A percentile compares a stretch with the other conserved stretches of the same genome.
These are phyloP conservation scores for Coelastrella sp. DNA, from an alignment of 139 green algal species.

Conservation along the genomic window DNA sequence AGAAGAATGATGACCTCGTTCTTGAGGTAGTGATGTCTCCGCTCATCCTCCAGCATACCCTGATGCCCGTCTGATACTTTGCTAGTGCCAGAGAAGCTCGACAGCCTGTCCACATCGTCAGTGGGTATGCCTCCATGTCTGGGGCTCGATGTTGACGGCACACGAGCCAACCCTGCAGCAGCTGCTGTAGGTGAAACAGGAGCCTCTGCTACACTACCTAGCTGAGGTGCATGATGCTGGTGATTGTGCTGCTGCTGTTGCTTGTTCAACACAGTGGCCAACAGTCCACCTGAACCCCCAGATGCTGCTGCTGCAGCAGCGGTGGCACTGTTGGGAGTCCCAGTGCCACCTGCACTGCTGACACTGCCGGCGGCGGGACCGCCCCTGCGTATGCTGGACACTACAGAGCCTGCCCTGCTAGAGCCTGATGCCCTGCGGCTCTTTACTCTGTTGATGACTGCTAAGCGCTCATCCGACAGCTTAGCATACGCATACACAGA, in stretches of 20 bases:
- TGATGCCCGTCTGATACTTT: neutral
- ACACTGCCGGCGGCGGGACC: neutral
- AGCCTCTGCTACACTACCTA: neutral
- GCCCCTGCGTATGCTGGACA: neutral
- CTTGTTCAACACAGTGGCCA: neutral
- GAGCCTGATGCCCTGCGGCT: conserved; percentile 13
- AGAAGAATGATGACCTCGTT: conserved; percentile 22
- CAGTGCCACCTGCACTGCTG: conserved; percentile 33
- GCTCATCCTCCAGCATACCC: conserved; percentile 17
- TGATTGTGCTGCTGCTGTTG: conserved; percentile 36
- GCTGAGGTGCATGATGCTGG: neutral
- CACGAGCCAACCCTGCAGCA: neutral
- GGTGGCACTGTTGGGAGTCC: neutral
- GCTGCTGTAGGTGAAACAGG: neutral
- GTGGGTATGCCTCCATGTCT: neutral
- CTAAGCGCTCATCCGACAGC: conserved; percentile 41
- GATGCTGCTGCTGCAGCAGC: neutral
- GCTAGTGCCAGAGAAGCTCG: neutral
- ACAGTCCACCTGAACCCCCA: neutral
- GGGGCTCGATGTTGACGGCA: conserved; percentile 2
- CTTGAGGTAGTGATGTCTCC: conserved; percentile 36
- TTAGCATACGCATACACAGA: conserved; percentile 45
- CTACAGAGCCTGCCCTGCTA: neutral
- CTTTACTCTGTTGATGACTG: conserved; percentile 40
- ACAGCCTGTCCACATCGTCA: conserved; percentile 5